A percentile compares a stretch with the other conserved stretches of the same genome.
Conservation (phyloP, 2,329 filamentous ascomycete species). For the Aspergillus novofumigatus region DNA sequence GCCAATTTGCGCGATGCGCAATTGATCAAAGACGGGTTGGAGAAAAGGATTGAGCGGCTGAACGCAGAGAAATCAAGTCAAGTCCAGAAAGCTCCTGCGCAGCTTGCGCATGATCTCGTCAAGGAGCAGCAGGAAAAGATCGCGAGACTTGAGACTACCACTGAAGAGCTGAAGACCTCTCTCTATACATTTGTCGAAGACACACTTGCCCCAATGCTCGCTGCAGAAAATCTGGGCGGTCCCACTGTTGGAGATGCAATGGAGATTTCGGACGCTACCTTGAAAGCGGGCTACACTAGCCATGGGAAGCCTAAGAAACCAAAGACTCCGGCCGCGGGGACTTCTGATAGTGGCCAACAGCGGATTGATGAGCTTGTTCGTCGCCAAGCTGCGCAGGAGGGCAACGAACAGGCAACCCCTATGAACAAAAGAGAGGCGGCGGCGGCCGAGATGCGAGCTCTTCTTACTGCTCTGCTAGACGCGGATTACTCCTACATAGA, state of each 20-base stretch:
- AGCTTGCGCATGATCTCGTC: slow-evolving; percentile 62
- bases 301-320: slow-evolving; percentile 46
- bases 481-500: slow-evolving; percentile 46
- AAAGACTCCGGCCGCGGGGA: slow-evolving; percentile 25
- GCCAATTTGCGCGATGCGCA: slow-evolving; percentile 46
- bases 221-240: slow-evolving; percentile 77
- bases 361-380: slow-evolving; percentile 51
- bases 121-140: slow-evolving; percentile 58
- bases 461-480: slow-evolving; percentile 46
- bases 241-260: slow-evolving; percentile 74
- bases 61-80: slow-evolving; percentile 54
- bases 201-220: slow-evolving; percentile 69
- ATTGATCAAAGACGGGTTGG: slow-evolving; percentile 45
- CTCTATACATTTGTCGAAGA: slow-evolving; percentile 68
- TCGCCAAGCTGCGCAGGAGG: slow-evolving; percentile 24
- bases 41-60: slow-evolving; percentile 57
- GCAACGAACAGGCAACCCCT: slow-evolving; percentile 16
- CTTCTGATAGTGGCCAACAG: slow-evolving; percentile 39
- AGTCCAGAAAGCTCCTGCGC: slow-evolving; percentile 55
- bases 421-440: slow-evolving; percentile 46
- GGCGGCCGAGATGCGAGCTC: slow-evolving; percentile 43
- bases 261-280: slow-evolving; percentile 55
- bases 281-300: slow-evolving; percentile 52
- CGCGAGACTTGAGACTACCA: slow-evolving; percentile 57
- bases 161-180: slow-evolving; percentile 56